These are phyloP conservation scores for Purpureocillium takamizusanense DNA, from an alignment of 2,329 filamentous ascomycete genomes.

Conservation along the genomic window DNA sequence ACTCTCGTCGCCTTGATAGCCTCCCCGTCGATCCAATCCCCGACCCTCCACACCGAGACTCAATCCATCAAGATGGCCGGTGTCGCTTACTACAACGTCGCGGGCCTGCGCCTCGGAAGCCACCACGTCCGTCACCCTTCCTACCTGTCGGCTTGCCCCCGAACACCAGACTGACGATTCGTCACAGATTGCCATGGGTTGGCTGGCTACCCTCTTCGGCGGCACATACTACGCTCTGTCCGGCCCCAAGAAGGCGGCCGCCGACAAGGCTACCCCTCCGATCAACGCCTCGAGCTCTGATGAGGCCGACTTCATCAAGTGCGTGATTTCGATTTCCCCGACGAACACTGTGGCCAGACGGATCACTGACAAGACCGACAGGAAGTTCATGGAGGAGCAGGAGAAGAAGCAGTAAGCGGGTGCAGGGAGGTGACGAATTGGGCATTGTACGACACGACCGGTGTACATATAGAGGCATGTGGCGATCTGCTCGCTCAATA, in stretches of 20 bases:
- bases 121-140: slow-evolving; percentile 43
- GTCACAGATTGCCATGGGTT: slow-evolving; percentile 46
- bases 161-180: background rate
- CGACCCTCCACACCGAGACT: slow-evolving; percentile 12
- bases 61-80: slow-evolving; percentile 26
- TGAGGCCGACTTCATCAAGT: slow-evolving; percentile 59
- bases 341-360: background rate
- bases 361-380: slow-evolving; percentile 17
- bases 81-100: slow-evolving; percentile 39
- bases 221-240: slow-evolving; percentile 34
- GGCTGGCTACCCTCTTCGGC: slow-evolving; percentile 41
- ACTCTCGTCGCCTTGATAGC: slow-evolving; percentile 17
- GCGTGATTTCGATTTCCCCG: slow-evolving; percentile 22
- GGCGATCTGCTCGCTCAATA: slow-evolving; percentile 1
- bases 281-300: slow-evolving; percentile 55
- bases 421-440: slow-evolving; percentile 7
- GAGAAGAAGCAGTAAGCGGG: slow-evolving; percentile 29
- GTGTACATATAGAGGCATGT: slow-evolving; percentile 21
- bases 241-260: slow-evolving; percentile 35
- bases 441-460: slow-evolving; percentile 18
- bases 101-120: slow-evolving; percentile 51
- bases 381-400: slow-evolving; percentile 31
- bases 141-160: slow-evolving; percentile 2
- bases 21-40: slow-evolving; percentile 17
- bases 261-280: slow-evolving; percentile 37